Conservation (phyloP, 140 eudicot species). For the Stevia rebaudiana region DNA sequence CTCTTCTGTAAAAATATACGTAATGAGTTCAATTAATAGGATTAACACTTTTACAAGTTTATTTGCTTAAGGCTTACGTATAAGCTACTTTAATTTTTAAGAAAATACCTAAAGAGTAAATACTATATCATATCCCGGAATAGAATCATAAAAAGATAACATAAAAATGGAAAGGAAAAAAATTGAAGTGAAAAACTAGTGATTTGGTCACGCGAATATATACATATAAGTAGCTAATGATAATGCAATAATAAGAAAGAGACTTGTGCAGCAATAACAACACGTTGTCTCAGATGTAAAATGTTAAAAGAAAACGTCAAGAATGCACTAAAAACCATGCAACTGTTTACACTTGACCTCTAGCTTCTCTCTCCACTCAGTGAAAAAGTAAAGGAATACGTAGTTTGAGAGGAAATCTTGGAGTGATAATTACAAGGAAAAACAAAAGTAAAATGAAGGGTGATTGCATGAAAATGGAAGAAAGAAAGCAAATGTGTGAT, state of each 20-base stretch:
- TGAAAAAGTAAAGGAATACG: slow-evolving; percentile 28
- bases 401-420: slow-evolving; percentile 33
- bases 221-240: slow-evolving; percentile 14
- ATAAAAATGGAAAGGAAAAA: neutral
- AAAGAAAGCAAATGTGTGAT: slow-evolving; percentile 17
- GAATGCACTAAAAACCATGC: slow-evolving; percentile 32
- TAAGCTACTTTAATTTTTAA: too few relatives aligned
- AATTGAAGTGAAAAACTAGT: neutral
- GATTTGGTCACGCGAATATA: neutral
- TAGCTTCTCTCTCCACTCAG: neutral
- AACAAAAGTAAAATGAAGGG: slow-evolving; percentile 31
- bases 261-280: slow-evolving; percentile 2
- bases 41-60: too few relatives aligned
- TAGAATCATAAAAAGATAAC: neutral
- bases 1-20: too few relatives aligned
- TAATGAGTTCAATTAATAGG: too few relatives aligned
- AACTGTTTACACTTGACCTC: slow-evolving; percentile 17
- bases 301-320: slow-evolving; percentile 21
- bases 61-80: too few relatives aligned
- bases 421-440: slow-evolving; percentile 27
- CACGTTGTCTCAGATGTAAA: neutral
- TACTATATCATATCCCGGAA: too few relatives aligned
- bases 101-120: too few relatives aligned
- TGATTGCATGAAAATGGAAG: slow-evolving; percentile 25
- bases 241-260: slow-evolving; percentile 26